Conservation (phyloP, 2,329 filamentous ascomycete species). For the Periconia digitata region DNA sequence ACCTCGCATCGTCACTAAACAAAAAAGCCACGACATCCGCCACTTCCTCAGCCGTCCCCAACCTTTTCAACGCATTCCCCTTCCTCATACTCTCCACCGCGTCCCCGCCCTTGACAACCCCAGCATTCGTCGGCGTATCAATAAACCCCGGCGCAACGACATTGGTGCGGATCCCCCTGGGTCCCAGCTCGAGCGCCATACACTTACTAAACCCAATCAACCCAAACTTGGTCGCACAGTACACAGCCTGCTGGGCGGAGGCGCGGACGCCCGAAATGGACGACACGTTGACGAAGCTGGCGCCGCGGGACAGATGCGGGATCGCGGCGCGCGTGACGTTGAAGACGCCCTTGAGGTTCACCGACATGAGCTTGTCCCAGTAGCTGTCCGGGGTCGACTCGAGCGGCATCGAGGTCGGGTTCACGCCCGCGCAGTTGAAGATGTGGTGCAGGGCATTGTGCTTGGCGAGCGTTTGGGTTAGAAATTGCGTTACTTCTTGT, state of each 20-base stretch:
- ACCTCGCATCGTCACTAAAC: conserved; percentile 48
- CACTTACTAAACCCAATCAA: conserved; percentile 39
- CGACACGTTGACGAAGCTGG: conserved; percentile 33
- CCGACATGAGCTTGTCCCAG: conserved; percentile 50
- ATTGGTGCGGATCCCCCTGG: conserved; percentile 33
- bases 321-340: conserved; percentile 48
- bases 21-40: conserved; percentile 55
- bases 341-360: conserved; percentile 51
- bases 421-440: conserved; percentile 53
- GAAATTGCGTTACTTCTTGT: conserved; percentile 45
- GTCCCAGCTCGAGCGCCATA: conserved; percentile 36
- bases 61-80: conserved; percentile 45
- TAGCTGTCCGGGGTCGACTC: conserved; percentile 50
- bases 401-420: conserved; percentile 48
- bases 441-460: conserved; percentile 45
- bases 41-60: conserved; percentile 52
- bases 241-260: conserved; percentile 30
- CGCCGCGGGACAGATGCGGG: conserved; percentile 34
- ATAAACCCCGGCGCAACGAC: conserved; percentile 45
- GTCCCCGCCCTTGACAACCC: conserved; percentile 52
- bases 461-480: conserved; percentile 39
- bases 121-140: conserved; percentile 52
- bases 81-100: conserved; percentile 44
- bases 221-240: conserved; percentile 39
- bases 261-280: conserved; percentile 28